Evolutionary conservation across 2,329 filamentous ascomycete species (phyloP), one percentile per base, ranked within the genome.

Genomic region (Chaetomiaceae sp.): DNA sequence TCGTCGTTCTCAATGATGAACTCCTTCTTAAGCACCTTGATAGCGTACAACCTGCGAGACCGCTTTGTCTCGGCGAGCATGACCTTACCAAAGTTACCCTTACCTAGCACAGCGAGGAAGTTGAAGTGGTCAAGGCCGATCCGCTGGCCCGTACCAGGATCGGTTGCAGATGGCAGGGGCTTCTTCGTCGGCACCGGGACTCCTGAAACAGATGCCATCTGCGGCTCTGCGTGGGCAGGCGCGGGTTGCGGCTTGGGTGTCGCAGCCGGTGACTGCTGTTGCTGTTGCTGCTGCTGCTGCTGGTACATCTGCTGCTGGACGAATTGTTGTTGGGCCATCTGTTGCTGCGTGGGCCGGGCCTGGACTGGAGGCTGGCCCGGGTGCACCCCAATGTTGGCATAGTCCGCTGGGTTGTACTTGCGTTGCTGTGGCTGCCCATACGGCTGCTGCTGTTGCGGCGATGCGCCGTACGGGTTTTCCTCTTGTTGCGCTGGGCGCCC

Each of bases 1-100:
- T 99, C 94, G 67, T 99, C 94, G 61, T 99, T 96, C 69, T 99
- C 95, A 58, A 99, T 99, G 67, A 99, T 99, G 70, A 99, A 99
- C 70, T 99, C 94, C 75, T 99, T 99, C 81, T 99, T 99, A 62
- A 99, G 75, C 33, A 99, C 94, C 73, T 99, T 99, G 72, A 99
- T 99, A 53, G 94, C 94, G 69, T 97, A 99, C 7, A 99, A 78
- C 69, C 92, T 88, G 71, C 91, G 89, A 9, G 88, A 85, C 51
- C 84, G 85, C 77, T 99, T 99, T 1, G 94, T 96, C 73, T 99
- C 95, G 2, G 94, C 94, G 70, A 99, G 77, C 94, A 99, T 99
- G 73, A 99, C 94, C 73, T 99, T 99, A 70, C 94, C 94, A 67
- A 99, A 99, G 73, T 99, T 99, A 75, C 94, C 94, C 73, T 99